A percentile compares a stretch with the other conserved stretches of the same genome.
These are phyloP conservation scores for Diplodia corticola DNA, from an alignment of 2,329 filamentous ascomycete species.

Conservation along the genomic window DNA sequence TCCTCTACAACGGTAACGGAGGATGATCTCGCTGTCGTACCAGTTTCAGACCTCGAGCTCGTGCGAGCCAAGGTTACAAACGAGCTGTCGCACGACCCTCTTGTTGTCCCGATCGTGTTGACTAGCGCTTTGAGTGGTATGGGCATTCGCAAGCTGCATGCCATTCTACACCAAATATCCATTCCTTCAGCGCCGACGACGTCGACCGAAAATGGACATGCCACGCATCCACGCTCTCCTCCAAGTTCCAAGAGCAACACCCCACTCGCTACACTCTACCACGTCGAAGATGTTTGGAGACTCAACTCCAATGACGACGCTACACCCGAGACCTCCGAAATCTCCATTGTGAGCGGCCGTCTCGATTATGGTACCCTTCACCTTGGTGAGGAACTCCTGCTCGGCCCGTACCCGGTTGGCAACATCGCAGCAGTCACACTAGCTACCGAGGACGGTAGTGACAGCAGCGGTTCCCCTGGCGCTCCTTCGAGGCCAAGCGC, in stretches of 20 bases:
- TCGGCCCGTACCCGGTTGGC: slow-evolving; percentile 66
- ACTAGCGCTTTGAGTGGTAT: slow-evolving; percentile 84
- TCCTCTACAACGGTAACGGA: slow-evolving; percentile 33
- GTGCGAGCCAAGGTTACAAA: slow-evolving; percentile 43
- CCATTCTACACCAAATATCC: slow-evolving; percentile 74
- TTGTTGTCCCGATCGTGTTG: slow-evolving; percentile 77
- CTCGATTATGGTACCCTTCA: slow-evolving; percentile 76
- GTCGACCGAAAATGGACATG: slow-evolving; percentile 40
- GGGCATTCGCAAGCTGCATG: slow-evolving; percentile 79
- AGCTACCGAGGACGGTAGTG: slow-evolving; percentile 37
- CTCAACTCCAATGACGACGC: slow-evolving; percentile 31
- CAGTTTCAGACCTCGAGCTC: slow-evolving; percentile 55
- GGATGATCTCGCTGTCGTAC: slow-evolving; percentile 58
- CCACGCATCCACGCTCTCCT: neutral
- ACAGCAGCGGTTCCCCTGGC: slow-evolving; percentile 33
- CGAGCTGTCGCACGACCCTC: slow-evolving; percentile 47
- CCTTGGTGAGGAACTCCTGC: slow-evolving; percentile 72
- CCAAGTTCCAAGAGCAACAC: neutral
- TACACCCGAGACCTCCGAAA: slow-evolving; percentile 26
- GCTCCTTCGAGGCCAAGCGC: slow-evolving; percentile 23
- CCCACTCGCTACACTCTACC: slow-evolving; percentile 61
- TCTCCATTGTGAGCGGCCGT: slow-evolving; percentile 77
- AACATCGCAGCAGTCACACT: slow-evolving; percentile 7
- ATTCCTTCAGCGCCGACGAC: slow-evolving; percentile 50
- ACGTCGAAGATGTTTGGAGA: slow-evolving; percentile 88